Evolutionary conservation across 768 basidiomycete species (phyloP).

Genomic region (Goffeauzyma gilvescens): DNA sequence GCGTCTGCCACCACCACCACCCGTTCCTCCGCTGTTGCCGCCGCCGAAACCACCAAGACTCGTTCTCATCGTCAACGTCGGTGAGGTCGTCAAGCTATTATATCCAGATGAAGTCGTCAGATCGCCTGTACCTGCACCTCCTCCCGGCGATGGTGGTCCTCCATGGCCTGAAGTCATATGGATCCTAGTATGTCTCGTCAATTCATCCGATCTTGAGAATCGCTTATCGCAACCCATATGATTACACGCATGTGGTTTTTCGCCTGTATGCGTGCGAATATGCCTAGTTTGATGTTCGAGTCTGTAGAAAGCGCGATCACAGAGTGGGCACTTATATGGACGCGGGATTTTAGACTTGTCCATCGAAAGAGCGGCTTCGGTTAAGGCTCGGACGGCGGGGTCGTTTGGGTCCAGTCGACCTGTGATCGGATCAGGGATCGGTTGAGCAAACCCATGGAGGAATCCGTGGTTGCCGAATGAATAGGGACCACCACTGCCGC

Average conservation of each 20-base stretch:
- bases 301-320: constrained; percentile 85
- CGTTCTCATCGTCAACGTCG: too few relatives aligned
- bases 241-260: constrained; percentile 86
- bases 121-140: too few relatives aligned
- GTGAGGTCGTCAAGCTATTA: too few relatives aligned
- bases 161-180: constrained; percentile 40
- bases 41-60: too few relatives aligned
- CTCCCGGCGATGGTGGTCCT: too few relatives aligned
- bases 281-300: constrained; percentile 98
- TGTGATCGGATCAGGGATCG: constrained; percentile 29
- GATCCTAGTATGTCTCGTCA: constrained; percentile 86
- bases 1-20: neutral
- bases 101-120: too few relatives aligned
- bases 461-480: too few relatives aligned
- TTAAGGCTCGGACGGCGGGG: constrained; percentile 31
- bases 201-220: constrained; percentile 93
- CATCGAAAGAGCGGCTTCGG: constrained; percentile 33
- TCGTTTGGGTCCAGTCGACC: constrained; percentile 33
- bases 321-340: constrained; percentile 94
- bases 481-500: too few relatives aligned
- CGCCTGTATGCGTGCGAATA: constrained; percentile 93
- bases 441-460: constrained; percentile 8
- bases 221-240: constrained; percentile 92
- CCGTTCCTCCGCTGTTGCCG: too few relatives aligned
- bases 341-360: constrained; percentile 41